Conservation (phyloP, 2,329 filamentous ascomycete species). For the Diaporthe sp. region DNA sequence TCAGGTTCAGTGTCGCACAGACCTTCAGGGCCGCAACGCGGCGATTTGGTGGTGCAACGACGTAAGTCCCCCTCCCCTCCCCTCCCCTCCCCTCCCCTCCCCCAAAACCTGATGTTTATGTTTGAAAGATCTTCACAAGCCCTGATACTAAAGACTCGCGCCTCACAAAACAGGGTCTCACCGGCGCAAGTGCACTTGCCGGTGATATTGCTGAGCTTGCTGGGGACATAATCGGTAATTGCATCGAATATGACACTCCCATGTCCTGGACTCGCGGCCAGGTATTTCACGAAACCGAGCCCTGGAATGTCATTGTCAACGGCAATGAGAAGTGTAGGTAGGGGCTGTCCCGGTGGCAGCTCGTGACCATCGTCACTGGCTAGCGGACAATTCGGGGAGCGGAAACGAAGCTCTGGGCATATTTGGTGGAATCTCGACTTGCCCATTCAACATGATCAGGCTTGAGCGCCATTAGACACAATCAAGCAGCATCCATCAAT, state of each 20-base stretch:
- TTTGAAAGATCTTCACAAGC: background rate
- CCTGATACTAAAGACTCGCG: background rate
- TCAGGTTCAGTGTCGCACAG: background rate
- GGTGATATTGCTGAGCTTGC: background rate
- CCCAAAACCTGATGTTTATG: background rate
- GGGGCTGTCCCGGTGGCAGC: too few species aligned
- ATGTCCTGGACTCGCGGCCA: constrained; percentile 4
- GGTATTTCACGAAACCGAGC: background rate
- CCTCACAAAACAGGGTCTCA: background rate
- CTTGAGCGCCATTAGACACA: background rate
- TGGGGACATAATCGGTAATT: background rate
- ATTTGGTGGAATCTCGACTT: background rate
- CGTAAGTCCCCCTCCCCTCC: background rate
- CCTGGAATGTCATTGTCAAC: constrained; percentile 10
- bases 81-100: too few species aligned
- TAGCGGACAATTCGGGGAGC: background rate
- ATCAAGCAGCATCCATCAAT: background rate
- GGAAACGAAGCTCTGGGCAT: background rate
- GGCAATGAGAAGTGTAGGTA: background rate
- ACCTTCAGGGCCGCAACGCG: background rate
- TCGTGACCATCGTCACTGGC: background rate
- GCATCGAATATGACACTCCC: background rate
- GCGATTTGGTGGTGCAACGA: constrained; percentile 24
- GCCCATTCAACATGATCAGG: background rate
- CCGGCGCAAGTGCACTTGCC: background rate